Evolutionary conservation across 495 filamentous ascomycete species (phyloP).

Genomic region (Hypoxylon trugodes): DNA sequence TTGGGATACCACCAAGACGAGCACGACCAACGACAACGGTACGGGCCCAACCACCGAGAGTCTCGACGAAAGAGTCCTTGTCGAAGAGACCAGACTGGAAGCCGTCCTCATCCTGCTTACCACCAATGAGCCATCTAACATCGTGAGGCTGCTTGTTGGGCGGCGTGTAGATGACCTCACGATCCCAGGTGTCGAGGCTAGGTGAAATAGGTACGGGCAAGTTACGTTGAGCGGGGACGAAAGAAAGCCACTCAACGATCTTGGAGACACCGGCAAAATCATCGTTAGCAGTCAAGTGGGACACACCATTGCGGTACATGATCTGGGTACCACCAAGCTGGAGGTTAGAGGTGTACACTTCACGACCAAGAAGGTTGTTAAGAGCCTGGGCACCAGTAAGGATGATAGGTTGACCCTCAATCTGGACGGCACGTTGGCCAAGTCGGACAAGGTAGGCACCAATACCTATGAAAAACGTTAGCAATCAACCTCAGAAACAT

Average conservation of each 20-base stretch:
- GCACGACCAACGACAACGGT: conserved; percentile 97
- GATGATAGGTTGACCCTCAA: conserved; percentile 99
- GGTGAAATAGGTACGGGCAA: conserved; percentile 87
- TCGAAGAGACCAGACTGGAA: conserved; percentile 95
- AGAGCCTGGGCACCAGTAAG: conserved; percentile 96
- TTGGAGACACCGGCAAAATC: conserved; percentile 98
- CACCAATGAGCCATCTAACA: conserved; percentile 89
- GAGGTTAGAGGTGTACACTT: conserved; percentile 98
- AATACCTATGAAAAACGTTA: conserved; percentile 68
- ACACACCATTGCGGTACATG: conserved; percentile 99
- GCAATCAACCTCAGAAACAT: conserved; percentile 1
- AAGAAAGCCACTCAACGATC: conserved; percentile 98
- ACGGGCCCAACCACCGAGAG: conserved; percentile 94
- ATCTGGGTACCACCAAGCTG: conserved; percentile 99
- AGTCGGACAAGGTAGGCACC: conserved; percentile 98
- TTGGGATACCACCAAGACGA: conserved; percentile 94
- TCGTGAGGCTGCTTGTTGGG: conserved; percentile 91
- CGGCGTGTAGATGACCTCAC: conserved; percentile 85
- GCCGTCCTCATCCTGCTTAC: conserved; percentile 83
- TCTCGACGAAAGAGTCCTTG: conserved; percentile 94
- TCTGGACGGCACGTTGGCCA: conserved; percentile 97
- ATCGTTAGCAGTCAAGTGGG: conserved; percentile 96
- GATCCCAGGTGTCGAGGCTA: conserved; percentile 89
- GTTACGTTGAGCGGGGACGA: conserved; percentile 92
- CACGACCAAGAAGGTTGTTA: conserved; percentile 97